Evolutionary conservation across 2,329 filamentous ascomycete species (phyloP).

Genomic region (Colletotrichum paranaense): DNA sequence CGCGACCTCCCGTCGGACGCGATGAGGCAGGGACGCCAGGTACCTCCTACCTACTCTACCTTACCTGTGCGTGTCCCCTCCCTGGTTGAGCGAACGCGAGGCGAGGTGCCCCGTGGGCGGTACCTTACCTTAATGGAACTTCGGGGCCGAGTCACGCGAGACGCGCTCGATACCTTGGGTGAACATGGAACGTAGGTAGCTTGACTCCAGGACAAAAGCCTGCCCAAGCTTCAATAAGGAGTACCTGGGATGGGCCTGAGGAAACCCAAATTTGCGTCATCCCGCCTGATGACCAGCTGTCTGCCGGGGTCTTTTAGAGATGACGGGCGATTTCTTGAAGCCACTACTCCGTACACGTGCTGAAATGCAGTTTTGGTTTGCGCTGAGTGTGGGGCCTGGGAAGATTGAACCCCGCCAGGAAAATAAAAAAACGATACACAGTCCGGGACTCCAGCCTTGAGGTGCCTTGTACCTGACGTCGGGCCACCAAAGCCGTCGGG

Average conservation of each 20-base stretch:
- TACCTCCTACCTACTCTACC: not conserved
- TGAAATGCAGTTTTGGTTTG: slow-evolving; percentile 11
- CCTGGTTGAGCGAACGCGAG: not conserved
- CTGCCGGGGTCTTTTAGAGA: not conserved
- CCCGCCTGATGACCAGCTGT: not conserved
- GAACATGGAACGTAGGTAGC: too few relatives aligned
- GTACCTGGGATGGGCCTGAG: not conserved
- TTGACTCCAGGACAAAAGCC: not conserved
- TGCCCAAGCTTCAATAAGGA: too few relatives aligned
- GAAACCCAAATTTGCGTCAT: slow-evolving; percentile 22
- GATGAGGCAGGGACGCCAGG: not conserved
- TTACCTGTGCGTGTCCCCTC: not conserved
- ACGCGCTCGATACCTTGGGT: not conserved
- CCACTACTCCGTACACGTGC: slow-evolving; percentile 3
- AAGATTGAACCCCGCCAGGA: not conserved
- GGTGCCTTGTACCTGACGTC: not conserved
- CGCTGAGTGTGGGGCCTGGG: not conserved
- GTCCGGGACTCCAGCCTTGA: not conserved
- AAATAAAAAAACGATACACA: not conserved
- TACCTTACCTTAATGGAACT: too few relatives aligned
- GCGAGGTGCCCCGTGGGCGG: too few relatives aligned
- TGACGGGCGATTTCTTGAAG: not conserved
- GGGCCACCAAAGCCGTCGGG: not conserved
- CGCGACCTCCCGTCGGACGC: not conserved
- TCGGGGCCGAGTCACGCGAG: slow-evolving; percentile 9